These are phyloP conservation scores for Leccinum subtestaceum DNA, from an alignment of 768 basidiomycete genomes.

Conservation along the genomic window DNA sequence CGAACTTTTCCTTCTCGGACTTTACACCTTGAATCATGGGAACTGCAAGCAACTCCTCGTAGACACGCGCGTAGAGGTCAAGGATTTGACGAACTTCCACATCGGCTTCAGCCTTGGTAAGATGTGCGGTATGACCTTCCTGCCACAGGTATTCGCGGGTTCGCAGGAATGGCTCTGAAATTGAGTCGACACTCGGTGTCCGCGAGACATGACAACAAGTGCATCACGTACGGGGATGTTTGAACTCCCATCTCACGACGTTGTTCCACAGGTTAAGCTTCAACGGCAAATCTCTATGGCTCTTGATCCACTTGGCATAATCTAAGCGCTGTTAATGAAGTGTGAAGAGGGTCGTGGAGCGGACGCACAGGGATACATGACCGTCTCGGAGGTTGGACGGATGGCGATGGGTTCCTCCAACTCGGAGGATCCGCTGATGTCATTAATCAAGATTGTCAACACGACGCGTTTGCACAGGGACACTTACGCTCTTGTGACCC, in stretches of 20 bases:
- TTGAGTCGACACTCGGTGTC: slow-evolving; percentile 21
- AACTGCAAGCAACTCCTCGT: slow-evolving; percentile 95
- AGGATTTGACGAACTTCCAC: slow-evolving; percentile 90
- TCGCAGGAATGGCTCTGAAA: slow-evolving; percentile 91
- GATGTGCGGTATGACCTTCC: slow-evolving; percentile 95
- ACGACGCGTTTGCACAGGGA: not conserved
- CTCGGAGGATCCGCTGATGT: slow-evolving; percentile 77
- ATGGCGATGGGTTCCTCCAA: slow-evolving; percentile 97
- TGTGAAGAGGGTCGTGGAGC: not conserved
- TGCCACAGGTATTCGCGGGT: slow-evolving; percentile 99
- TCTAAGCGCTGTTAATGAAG: slow-evolving; percentile 43
- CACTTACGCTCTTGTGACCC: slow-evolving; percentile 94
- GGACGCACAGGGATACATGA: slow-evolving; percentile 94
- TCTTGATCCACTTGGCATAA: slow-evolving; percentile 99
- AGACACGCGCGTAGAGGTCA: slow-evolving; percentile 92
- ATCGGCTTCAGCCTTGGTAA: slow-evolving; percentile 88
- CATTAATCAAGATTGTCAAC: not conserved
- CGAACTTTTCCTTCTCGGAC: slow-evolving; percentile 99
- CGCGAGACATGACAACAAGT: not conserved
- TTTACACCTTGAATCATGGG: slow-evolving; percentile 97
- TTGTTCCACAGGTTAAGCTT: slow-evolving; percentile 99
- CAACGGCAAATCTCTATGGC: slow-evolving; percentile 93
- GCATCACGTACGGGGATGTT: slow-evolving; percentile 79
- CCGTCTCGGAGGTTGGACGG: slow-evolving; percentile 96
- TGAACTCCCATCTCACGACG: slow-evolving; percentile 99